Base-by-base conservation (phyloP, 2,329 filamentous ascomycete genomes). In the Aspergillus ibericus region DNA sequence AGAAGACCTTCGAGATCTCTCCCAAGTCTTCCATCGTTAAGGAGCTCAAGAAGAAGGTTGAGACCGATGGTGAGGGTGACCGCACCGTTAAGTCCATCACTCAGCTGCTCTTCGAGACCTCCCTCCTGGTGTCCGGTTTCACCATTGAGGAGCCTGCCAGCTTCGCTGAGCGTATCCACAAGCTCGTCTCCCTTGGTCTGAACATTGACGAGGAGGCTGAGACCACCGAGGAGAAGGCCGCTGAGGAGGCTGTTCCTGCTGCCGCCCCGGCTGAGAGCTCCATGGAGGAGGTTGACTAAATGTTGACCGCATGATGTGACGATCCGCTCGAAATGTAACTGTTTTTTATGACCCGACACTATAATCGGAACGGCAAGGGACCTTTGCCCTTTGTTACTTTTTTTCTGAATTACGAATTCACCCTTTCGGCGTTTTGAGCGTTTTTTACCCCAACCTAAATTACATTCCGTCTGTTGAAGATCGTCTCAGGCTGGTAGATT, bases 1-100 rank as follows among this genome's bases (percentile, higher is more conserved):
- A 99, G 93, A 99, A 99, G 92, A 99, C 95, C 32, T 98, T 99
- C 71, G 95, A 99, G 85, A 98, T 99, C 82, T 98, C 95, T n/a
- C 95, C 95, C 80, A 93, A 95, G 86, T 96, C 92, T 72, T 78
- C 92, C 67, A 99, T 99, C 81, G 88, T 99, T 85, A 90, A 96
- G 88, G 95, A 98, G 87, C 89, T 99, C 75, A 97, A 96, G 91
- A 92, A 90, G 84, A 99, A 99, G 92, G 92, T 98, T 63, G 95
- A 98, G 86, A 78, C 88, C 60, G 95, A 99, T 74, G 95, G 95
- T 66, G 93, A 97, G 90, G 93, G 93, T 79, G 95, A 98, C 86
- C 92, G 93, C 79, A 97, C 93, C 60, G 95, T 99, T 85, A 98
- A 98, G 88, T 96, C 92, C 63, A 98, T 99, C 76, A 96, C 95